Evolutionary conservation across 371 early-diverging fungal genomes (phyloP), one percentile per base, ranked within the genome.

Genomic region (Syncephalis fuscata): DNA sequence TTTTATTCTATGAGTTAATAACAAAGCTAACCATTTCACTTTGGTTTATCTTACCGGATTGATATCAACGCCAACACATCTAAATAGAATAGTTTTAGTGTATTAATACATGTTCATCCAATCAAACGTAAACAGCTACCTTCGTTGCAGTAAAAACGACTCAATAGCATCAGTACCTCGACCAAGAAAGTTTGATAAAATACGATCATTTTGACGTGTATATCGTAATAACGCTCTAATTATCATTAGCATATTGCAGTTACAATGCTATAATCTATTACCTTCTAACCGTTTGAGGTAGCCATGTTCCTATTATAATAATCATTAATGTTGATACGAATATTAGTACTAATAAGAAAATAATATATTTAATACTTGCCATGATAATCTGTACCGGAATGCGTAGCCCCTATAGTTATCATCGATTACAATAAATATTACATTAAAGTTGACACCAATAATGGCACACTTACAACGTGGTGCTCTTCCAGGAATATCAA

Each of bases 121-220:
- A n/a, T n/a, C n/a, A n/a, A n/a, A n/a, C n/a, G n/a, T n/a, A n/a
- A n/a, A n/a, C 15, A 32, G 50, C 24, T 64, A 80, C 77, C 75
- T 74, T 67, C 92, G 65, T 51, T 78, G 72, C 14, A 87, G 60
- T 44, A 92, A 61, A 45, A 88, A 82, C 37, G 80, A 75, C 56
- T 92, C 92, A n/a, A 90, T 92, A 8, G 87, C 87, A 58, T 92
- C 92, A 1, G 92, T 88, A 52, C 92, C 92, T 52, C 92, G 68
- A 16, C 92, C 92, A 26, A 88, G 58, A 52, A 92, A 92, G 52
- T 89, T 92, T 17, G 88, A 87, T 44, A 92, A 60, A 21, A 92
- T 71, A n/a, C 75, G 71, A 22, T 83, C 86, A 27, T 82, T 77
- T 37, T 74, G 71, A 5, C 51, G 53, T 0, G 92, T 88, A 52